Evolutionary conservation across 192 early-diverging fungal species (phyloP).

Genomic region (Backusella tuberculispora): DNA sequence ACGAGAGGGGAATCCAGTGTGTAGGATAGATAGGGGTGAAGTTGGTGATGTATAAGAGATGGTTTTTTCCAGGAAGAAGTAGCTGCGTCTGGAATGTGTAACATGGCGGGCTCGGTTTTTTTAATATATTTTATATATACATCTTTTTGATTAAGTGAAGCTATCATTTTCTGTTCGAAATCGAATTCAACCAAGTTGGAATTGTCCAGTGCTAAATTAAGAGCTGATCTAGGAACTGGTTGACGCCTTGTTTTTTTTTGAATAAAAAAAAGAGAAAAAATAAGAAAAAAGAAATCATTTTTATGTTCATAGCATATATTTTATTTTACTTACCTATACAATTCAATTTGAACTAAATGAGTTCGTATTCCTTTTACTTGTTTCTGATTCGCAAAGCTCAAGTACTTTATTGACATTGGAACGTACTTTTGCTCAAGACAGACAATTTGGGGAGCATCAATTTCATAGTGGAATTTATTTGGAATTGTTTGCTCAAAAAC

Average conservation of each 20-base stretch:
- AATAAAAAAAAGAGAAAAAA: conserved; percentile 9
- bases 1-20: conserved; percentile 36
- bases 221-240: conserved; percentile 3
- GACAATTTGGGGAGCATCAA: conserved; percentile 33
- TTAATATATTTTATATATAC: conserved; percentile 26
- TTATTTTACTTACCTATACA: conserved; percentile 31
- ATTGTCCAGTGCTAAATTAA: not conserved
- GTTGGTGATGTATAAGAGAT: conserved; percentile 26
- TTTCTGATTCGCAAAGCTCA: conserved; percentile 38
- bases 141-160: not conserved
- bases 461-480: conserved; percentile 41
- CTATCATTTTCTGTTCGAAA: conserved; percentile 5
- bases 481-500: conserved; percentile 33
- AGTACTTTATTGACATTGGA: conserved; percentile 27
- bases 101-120: conserved; percentile 31
- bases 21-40: conserved; percentile 24
- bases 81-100: conserved; percentile 24
- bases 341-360: conserved; percentile 35
- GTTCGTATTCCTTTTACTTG: conserved; percentile 33
- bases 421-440: conserved; percentile 34
- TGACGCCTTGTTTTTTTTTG: not conserved
- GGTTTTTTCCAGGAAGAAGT: conserved; percentile 37
- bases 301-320: not conserved
- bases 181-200: not conserved
- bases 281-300: not conserved